Conservation (phyloP, 108 stramenopile genomes). For the Aurantiochytrium sp. region DNA sequence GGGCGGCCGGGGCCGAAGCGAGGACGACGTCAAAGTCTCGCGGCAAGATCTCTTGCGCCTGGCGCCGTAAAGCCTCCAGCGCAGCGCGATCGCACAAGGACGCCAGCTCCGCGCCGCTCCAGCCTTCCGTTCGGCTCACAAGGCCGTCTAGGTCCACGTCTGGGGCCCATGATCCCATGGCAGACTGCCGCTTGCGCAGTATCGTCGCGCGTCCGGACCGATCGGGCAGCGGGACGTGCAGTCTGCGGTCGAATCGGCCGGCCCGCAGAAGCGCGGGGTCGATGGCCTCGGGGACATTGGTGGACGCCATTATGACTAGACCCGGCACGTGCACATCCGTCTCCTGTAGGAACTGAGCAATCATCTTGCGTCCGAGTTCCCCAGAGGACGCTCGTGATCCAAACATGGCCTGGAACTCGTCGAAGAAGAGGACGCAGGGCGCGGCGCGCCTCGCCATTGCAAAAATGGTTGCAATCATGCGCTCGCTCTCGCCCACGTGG, state of each 20-base stretch:
- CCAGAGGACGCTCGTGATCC: constrained; percentile 84
- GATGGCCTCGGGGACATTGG: constrained; percentile 96
- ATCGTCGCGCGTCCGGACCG: constrained; percentile 68
- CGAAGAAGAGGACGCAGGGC: constrained; percentile 99
- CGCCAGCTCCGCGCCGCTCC: constrained; percentile 91
- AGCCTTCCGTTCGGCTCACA: constrained; percentile 82
- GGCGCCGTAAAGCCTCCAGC: constrained; percentile 4
- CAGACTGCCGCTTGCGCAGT: constrained; percentile 88
- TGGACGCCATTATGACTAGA: constrained; percentile 97
- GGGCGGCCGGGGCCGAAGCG: no score
- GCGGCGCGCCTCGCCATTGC: constrained; percentile 97
- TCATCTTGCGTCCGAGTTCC: constrained; percentile 74
- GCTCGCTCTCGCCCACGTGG: constrained; percentile 97
- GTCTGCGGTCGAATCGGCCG: constrained; percentile 95
- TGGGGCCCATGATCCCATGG: constrained; percentile 73
- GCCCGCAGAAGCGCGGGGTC: constrained; percentile 98
- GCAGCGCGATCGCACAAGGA: constrained; percentile 71
- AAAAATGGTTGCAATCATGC: constrained; percentile 94
- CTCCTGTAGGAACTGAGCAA: constrained; percentile 98
- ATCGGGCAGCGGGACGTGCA: constrained; percentile 93
- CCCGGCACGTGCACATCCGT: constrained; percentile 61
- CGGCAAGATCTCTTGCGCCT: not conserved
- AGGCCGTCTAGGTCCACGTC: constrained; percentile 70
- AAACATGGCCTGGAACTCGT: constrained; percentile 99
- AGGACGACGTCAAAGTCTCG: no score